These are phyloP conservation scores for Saccharomycopsis hybrid DNA, from an alignment of 1,139 yeast species.

Conservation along the genomic window DNA sequence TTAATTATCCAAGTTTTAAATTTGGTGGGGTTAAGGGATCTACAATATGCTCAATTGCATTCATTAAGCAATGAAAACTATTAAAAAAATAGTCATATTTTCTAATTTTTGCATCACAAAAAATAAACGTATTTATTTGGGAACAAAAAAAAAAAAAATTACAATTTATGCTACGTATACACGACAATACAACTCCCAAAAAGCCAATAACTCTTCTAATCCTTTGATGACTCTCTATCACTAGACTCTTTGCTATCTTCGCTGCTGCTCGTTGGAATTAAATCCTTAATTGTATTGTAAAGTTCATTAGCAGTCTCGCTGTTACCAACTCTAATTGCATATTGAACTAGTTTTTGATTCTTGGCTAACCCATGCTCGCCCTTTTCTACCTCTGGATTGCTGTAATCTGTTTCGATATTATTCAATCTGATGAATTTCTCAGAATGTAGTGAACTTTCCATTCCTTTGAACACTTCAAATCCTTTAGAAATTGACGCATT, in stretches of 20 bases:
- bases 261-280: conserved; percentile 25
- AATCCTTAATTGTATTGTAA: conserved; percentile 42
- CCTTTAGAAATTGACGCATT: conserved; percentile 60
- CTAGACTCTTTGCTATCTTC: background rate
- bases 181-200: too few relatives aligned
- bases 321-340: conserved; percentile 67
- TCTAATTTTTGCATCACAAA: conserved; percentile 1
- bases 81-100: background rate
- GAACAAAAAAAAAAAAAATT: background rate
- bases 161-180: background rate
- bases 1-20: conserved; percentile 72
- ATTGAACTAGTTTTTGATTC: conserved; percentile 67
- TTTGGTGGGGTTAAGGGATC: conserved; percentile 88
- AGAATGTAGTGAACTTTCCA: conserved; percentile 74
- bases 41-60: conserved; percentile 83
- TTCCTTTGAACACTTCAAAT: conserved; percentile 65
- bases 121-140: background rate
- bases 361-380: conserved; percentile 26
- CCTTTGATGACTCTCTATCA: background rate
- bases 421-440: conserved; percentile 77
- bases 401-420: conserved; percentile 2
- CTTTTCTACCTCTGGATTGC: too few relatives aligned
- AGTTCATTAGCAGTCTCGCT: conserved; percentile 56
- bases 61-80: conserved; percentile 34
- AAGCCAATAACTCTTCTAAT: too few relatives aligned